Evolutionary conservation across 345 rosid genomes (phyloP).

Genomic region (Hevea brasiliensis): DNA sequence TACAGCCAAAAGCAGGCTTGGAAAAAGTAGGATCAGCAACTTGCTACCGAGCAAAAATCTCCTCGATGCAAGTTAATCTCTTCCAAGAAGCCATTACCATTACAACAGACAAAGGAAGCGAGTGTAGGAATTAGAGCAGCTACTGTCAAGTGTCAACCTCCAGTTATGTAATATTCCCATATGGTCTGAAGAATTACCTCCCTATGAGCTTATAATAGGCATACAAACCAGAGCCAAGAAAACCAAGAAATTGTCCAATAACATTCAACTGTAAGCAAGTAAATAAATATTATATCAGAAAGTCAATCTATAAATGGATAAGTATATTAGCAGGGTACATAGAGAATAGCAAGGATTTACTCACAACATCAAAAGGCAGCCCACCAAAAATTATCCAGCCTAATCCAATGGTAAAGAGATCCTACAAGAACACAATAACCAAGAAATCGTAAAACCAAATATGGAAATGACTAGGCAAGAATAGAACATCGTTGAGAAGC

Average conservation of each 20-base stretch:
- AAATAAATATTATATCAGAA: neutral
- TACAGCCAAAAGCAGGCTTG: neutral
- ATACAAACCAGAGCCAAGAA: constrained; percentile 85
- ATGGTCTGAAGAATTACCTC: constrained; percentile 33
- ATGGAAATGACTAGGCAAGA: neutral
- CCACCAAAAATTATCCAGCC: constrained; percentile 95
- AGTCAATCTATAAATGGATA: constrained; percentile 6
- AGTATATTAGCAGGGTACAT: neutral
- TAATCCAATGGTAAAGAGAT: constrained; percentile 80
- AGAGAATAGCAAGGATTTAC: constrained; percentile 13
- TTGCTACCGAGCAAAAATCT: neutral
- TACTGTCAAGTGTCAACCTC: constrained; percentile 3
- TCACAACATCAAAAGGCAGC: constrained; percentile 92
- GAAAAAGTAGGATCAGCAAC: neutral
- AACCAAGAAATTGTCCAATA: constrained; percentile 82
- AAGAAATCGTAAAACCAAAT: constrained; percentile 9
- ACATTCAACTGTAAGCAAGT: constrained; percentile 70
- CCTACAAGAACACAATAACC: constrained; percentile 48
- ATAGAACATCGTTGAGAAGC: neutral
- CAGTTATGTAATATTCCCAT: neutral
- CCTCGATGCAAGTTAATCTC: neutral
- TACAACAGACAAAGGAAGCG: neutral
- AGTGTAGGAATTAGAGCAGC: neutral
- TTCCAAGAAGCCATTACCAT: neutral
- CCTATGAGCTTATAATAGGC: constrained; percentile 84